These are phyloP conservation scores for Suillus occidentalis DNA, from an alignment of 768 basidiomycete genomes.

Conservation along the genomic window DNA sequence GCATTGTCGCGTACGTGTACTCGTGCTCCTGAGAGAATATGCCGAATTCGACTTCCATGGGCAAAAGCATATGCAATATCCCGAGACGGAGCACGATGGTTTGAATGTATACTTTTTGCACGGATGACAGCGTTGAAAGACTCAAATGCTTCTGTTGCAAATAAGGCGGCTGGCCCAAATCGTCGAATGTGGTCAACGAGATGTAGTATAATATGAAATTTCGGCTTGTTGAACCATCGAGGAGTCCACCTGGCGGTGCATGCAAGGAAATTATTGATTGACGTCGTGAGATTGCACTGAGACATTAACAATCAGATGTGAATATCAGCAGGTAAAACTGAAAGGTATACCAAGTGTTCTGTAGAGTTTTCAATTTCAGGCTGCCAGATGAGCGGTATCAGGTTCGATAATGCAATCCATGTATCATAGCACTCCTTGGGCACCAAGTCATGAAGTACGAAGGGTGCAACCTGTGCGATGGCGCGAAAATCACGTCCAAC, in stretches of 20 bases:
- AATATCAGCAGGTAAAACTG: constrained; percentile 2
- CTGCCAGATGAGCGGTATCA: constrained; percentile 42
- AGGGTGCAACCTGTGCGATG: constrained; percentile 17
- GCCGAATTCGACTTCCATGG: constrained; percentile 25
- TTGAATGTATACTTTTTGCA: constrained; percentile 33
- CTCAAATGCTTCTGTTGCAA: constrained; percentile 45
- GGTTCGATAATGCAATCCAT: constrained; percentile 35
- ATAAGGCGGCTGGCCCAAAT: constrained; percentile 44
- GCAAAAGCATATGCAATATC: constrained; percentile 32
- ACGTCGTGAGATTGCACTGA: constrained; percentile 23
- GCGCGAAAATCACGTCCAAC: constrained; percentile 21
- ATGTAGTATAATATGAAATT: constrained; percentile 44
- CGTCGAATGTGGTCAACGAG: constrained; percentile 35
- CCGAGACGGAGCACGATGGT: constrained; percentile 33
- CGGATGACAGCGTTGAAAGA: constrained; percentile 40
- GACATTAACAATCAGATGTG: constrained; percentile 1
- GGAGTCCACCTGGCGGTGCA: constrained; percentile 29
- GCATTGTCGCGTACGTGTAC: background rate
- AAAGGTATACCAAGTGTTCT: constrained; percentile 31
- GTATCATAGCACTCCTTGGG: constrained; percentile 22
- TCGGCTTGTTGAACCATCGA: constrained; percentile 44
- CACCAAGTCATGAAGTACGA: constrained; percentile 15
- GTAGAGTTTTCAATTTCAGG: constrained; percentile 37
- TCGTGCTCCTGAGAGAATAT: constrained; percentile 24
- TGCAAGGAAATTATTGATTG: constrained; percentile 38